Conservation (phyloP, 805 yeast genomes). For the Teunomyces barrocoloradensis region DNA sequence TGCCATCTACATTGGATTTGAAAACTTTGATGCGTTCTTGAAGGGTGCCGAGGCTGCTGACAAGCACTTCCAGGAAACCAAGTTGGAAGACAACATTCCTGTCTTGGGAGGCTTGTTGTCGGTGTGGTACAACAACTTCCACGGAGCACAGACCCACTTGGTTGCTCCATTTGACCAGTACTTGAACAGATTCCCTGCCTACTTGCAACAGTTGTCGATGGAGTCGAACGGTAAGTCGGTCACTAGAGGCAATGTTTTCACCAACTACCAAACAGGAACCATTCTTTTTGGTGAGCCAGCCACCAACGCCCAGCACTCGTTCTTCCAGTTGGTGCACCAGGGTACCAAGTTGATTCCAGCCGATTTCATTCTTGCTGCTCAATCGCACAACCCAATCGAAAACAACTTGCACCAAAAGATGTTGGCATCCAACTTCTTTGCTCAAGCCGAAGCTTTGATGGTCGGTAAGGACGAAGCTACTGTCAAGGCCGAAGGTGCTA, state of each 20-base stretch:
- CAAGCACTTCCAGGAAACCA: conserved; percentile 80
- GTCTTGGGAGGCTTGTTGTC: conserved; percentile 88
- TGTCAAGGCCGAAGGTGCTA: conserved; percentile 86
- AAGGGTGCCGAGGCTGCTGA: conserved; percentile 98
- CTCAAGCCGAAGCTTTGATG: conserved; percentile 97
- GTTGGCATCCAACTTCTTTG: conserved; percentile 99
- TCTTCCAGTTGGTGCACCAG: conserved; percentile 99
- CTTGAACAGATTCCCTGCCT: conserved; percentile 98
- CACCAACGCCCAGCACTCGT: conserved; percentile 98
- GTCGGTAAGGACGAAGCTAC: conserved; percentile 86
- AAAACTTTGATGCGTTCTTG: conserved; percentile 86
- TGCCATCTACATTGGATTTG: conserved; percentile 92
- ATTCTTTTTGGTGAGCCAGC: conserved; percentile 98
- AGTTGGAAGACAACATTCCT: conserved; percentile 90
- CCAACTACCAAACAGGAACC: conserved; percentile 94
- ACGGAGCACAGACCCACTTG: conserved; percentile 96
- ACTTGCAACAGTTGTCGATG: conserved; percentile 97
- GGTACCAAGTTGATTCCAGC: conserved; percentile 97
- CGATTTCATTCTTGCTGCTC: conserved; percentile 94
- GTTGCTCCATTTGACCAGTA: conserved; percentile 99
- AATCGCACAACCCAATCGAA: conserved; percentile 97
- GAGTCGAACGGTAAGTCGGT: conserved; percentile 99
- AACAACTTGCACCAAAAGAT: conserved; percentile 91
- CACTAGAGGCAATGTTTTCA: conserved; percentile 85
- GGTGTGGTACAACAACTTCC: conserved; percentile 98